Conservation (phyloP, 768 basidiomycete genomes). For the Leccinum variicolor region DNA sequence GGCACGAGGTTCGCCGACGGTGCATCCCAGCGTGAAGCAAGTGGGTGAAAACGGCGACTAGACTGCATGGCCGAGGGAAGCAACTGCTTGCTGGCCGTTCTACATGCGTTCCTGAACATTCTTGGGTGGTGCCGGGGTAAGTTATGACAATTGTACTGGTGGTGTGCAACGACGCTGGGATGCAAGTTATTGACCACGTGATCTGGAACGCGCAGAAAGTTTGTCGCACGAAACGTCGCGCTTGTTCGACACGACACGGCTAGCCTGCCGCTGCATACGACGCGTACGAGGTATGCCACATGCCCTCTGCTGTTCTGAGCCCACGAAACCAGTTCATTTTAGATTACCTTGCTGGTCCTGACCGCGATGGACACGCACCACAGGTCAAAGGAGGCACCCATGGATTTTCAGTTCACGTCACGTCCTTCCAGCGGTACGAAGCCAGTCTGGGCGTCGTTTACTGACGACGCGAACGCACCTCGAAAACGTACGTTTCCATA, state of each 20-base stretch:
- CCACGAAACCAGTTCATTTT: not conserved
- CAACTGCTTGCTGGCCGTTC: conserved; percentile 17
- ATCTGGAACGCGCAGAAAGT: conserved; percentile 14
- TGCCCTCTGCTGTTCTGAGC: not conserved
- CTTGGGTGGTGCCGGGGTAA: conserved; percentile 3
- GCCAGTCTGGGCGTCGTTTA: conserved; percentile 53
- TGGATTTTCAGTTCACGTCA: conserved; percentile 87
- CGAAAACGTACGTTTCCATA: conserved; percentile 63
- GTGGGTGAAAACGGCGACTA: conserved; percentile 52
- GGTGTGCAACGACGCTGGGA: not conserved
- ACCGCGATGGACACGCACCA: conserved; percentile 24
- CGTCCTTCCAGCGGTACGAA: conserved; percentile 49
- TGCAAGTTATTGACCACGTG: conserved; percentile 24
- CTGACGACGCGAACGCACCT: conserved; percentile 50
- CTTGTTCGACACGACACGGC: conserved; percentile 8
- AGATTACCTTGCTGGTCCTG: not conserved
- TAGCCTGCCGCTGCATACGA: not conserved
- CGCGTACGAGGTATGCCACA: conserved; percentile 16
- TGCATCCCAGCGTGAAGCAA: conserved; percentile 42
- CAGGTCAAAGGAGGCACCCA: conserved; percentile 77
- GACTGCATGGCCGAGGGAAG: conserved; percentile 10
- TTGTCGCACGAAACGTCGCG: conserved; percentile 10
- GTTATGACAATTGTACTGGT: not conserved
- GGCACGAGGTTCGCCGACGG: conserved; percentile 72
- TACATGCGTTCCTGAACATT: conserved; percentile 31